phyloP scores from a whole-genome alignment of 1,284 basidiomycete species.

The Sporisorium reilianum region DNA sequence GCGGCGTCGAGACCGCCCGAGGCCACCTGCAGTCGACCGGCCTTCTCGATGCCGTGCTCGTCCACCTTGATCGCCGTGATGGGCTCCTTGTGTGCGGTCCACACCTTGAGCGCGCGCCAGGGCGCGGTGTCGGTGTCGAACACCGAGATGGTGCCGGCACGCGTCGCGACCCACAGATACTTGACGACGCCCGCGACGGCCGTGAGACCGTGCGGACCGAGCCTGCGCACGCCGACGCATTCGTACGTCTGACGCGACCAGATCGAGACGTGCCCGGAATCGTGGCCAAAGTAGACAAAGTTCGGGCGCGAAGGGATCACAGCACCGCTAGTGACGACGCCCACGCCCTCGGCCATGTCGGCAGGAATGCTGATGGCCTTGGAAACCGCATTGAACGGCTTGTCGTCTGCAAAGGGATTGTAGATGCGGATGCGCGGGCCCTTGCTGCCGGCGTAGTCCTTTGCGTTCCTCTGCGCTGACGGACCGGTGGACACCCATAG shows the following conservation, averaged over 20 bases:
- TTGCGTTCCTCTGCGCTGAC: conserved; percentile 21
- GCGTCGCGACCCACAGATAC: conserved; percentile 82
- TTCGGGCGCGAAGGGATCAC: conserved; percentile 79
- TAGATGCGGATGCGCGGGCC: conserved; percentile 59
- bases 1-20: conserved; percentile 82
- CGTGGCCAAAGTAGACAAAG: conserved; percentile 88
- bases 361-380: conserved; percentile 53
- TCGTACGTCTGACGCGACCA: conserved; percentile 55
- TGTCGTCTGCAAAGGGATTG: conserved; percentile 63
- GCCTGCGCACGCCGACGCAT: conserved; percentile 49
- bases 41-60: conserved; percentile 45
- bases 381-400: conserved; percentile 64
- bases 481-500: conserved; percentile 60
- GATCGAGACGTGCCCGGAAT: conserved; percentile 77
- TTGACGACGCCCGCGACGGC: conserved; percentile 60
- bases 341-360: conserved; percentile 76
- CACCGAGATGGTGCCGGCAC: conserved; percentile 84
- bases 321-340: conserved; percentile 84
- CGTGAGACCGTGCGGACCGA: conserved; percentile 54
- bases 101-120: conserved; percentile 88
- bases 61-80: conserved; percentile 79
- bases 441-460: conserved; percentile 33
- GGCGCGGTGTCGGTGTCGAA: conserved; percentile 76
- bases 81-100: conserved; percentile 84
- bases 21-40: conserved; percentile 76